These are phyloP conservation scores for Bipolaris oryzae DNA, from an alignment of 2,329 filamentous ascomycete genomes.

Conservation along the genomic window DNA sequence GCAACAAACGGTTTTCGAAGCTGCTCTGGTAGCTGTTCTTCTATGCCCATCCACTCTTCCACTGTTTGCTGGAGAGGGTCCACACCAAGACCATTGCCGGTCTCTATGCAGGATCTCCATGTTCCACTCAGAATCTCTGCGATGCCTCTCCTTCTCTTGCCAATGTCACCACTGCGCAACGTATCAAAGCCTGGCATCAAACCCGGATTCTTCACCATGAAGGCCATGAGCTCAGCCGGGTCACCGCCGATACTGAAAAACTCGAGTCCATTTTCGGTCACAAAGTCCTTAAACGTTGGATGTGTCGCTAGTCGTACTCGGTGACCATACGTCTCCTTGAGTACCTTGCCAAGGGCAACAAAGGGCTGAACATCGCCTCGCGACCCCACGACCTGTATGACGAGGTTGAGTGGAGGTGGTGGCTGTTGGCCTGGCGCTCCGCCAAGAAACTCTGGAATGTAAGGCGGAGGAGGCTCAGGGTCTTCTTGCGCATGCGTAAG, in stretches of 20 bases:
- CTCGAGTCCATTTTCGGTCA: conserved; percentile 57
- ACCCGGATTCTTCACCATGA: conserved; percentile 89
- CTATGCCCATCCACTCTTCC: conserved; percentile 55
- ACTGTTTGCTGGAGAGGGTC: conserved; percentile 59
- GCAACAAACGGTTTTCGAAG: conserved; percentile 73
- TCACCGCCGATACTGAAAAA: conserved; percentile 60
- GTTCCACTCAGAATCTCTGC: conserved; percentile 81
- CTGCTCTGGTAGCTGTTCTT: conserved; percentile 46
- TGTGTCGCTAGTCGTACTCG: conserved; percentile 40
- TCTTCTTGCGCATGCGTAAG: conserved; percentile 55
- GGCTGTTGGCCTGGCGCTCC: conserved; percentile 65
- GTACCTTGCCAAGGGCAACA: conserved; percentile 59
- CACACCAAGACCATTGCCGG: conserved; percentile 68
- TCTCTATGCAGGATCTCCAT: conserved; percentile 84
- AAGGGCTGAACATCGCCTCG: conserved; percentile 66
- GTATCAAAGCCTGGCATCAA: conserved; percentile 83
- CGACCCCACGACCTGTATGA: conserved; percentile 60
- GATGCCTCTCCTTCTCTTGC: conserved; percentile 74
- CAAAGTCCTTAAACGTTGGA: conserved; percentile 47
- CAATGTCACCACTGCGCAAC: conserved; percentile 76
- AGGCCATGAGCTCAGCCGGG: conserved; percentile 65
- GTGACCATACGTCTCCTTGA: conserved; percentile 45
- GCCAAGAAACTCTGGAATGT: conserved; percentile 75
- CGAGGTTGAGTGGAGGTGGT: conserved; percentile 56
- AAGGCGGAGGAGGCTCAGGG: conserved; percentile 66